Evolutionary conservation across 257 asterid genomes (phyloP).

Genomic region (Thymus mandschuricus): DNA sequence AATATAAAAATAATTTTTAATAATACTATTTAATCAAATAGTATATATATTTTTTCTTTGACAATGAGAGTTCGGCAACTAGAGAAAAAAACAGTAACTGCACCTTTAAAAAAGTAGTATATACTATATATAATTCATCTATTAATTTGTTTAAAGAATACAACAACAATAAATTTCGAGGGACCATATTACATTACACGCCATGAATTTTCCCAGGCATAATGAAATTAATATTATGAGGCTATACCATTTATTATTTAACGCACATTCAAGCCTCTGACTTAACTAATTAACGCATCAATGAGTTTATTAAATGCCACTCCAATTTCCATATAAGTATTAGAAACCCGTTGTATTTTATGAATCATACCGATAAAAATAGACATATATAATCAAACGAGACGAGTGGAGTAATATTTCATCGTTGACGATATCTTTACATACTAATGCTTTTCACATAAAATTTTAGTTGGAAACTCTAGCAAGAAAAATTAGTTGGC

Average conservation of each 20-base stretch:
- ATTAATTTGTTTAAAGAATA: neutral
- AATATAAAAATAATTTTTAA: no score
- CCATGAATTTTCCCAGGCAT: neutral
- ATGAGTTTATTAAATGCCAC: conserved; percentile 10
- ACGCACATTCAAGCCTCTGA: conserved; percentile 8
- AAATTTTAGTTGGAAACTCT: conserved; percentile 44
- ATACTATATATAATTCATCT: neutral
- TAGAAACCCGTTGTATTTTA: no score
- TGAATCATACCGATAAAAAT: no score
- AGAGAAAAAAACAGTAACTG: no score
- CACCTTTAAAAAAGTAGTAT: neutral
- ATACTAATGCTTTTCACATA: neutral
- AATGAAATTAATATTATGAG: conserved; percentile 1
- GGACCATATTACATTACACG: neutral
- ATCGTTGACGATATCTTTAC: no score
- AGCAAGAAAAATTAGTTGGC: conserved; percentile 55
- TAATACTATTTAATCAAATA: no score
- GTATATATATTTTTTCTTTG: no score
- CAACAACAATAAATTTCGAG: neutral
- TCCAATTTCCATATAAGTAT: neutral
- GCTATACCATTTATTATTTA: neutral
- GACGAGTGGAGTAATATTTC: no score
- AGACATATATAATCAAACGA: no score
- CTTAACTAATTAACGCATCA: conserved; percentile 5
- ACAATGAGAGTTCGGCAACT: no score